These are phyloP conservation scores for Coemansia sp. DNA, from an alignment of 192 early-diverging fungal species.

Conservation along the genomic window DNA sequence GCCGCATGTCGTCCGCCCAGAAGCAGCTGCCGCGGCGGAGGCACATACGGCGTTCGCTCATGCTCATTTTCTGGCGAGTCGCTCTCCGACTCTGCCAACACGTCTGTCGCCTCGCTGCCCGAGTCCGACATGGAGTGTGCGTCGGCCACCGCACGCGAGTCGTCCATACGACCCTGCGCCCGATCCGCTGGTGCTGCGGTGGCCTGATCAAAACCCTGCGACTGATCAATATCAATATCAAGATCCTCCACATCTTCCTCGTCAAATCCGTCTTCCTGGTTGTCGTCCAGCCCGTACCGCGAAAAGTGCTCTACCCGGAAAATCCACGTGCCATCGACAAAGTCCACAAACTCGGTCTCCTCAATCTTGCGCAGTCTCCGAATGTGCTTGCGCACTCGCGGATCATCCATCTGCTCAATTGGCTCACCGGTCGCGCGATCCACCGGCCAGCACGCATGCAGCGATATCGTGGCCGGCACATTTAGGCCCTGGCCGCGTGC, in stretches of 20 bases:
- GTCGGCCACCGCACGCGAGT: conserved; percentile 48
- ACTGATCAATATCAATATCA: neutral
- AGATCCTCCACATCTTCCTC: conserved; percentile 23
- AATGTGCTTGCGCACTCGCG: conserved; percentile 66
- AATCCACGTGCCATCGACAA: conserved; percentile 79
- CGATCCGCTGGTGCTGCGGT: conserved; percentile 34
- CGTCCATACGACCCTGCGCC: conserved; percentile 35
- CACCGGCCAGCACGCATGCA: conserved; percentile 81
- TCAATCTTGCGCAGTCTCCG: conserved; percentile 67
- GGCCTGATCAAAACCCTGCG: conserved; percentile 46
- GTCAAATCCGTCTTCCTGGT: conserved; percentile 62
- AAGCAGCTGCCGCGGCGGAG: conserved; percentile 26
- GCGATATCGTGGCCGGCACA: conserved; percentile 74
- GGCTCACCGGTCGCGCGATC: conserved; percentile 72
- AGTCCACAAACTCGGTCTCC: conserved; percentile 81
- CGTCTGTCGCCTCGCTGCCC: conserved; percentile 7
- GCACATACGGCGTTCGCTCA: conserved; percentile 4
- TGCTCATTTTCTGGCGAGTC: neutral
- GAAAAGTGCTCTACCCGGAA: conserved; percentile 89
- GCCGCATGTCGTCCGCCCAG: conserved; percentile 29
- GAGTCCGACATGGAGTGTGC: neutral
- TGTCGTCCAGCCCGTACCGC: conserved; percentile 75
- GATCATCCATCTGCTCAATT: conserved; percentile 68
- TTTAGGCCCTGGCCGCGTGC: conserved; percentile 85
- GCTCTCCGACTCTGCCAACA: neutral